Base-by-base conservation (phyloP, 805 yeast genomes). In the Candida multigemmis region DNA sequence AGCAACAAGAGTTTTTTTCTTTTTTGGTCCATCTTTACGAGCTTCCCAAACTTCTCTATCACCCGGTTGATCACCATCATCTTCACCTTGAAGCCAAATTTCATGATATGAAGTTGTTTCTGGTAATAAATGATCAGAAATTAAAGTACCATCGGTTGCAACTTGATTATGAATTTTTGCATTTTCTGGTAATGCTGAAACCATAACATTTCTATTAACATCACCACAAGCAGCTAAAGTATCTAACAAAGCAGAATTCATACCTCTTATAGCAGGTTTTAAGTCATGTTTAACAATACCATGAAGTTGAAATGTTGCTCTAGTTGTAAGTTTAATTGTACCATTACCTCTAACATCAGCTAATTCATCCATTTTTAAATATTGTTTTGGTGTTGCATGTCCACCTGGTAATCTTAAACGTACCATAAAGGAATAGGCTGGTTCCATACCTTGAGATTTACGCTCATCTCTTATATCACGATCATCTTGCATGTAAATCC, bases 191-290 rank as follows among this genome's bases (percentile, higher is more conserved):
- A 84, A 64, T n/a, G 95, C 94, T 33, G 89, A 72, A 29, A 82
- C 70, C 77, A 87, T 89, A 23, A 89, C 96, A 50, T 89, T 89
- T 71, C 97, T 80, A 62, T 84, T 83, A 23, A 89, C 97, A 63
- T 89, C 97, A 66, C 97, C 97, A 68, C 96, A 89, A 1, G 97
- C 97, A 34, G 94, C 97, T 33, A 89, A 70, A 6, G 96, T 87
- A 50, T 91, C 97, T 79, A 89, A 70, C 43, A 89, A 68, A 5
- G 77, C 80, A 11, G 93, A 64, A 53, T 89, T 89, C 77, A 89
- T 86, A 20, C 89, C 95, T 62, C 94, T 78, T 40, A 89, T 85
- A 2, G 94, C 77, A 7, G 91, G 83, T 55, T 84, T 86, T 55
- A 89, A 66, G 47, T 89, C 71, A 54, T 78, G 85, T 60, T 89